Base-by-base conservation (phyloP, 139 green algal species). In the Chlorella sp. region DNA sequence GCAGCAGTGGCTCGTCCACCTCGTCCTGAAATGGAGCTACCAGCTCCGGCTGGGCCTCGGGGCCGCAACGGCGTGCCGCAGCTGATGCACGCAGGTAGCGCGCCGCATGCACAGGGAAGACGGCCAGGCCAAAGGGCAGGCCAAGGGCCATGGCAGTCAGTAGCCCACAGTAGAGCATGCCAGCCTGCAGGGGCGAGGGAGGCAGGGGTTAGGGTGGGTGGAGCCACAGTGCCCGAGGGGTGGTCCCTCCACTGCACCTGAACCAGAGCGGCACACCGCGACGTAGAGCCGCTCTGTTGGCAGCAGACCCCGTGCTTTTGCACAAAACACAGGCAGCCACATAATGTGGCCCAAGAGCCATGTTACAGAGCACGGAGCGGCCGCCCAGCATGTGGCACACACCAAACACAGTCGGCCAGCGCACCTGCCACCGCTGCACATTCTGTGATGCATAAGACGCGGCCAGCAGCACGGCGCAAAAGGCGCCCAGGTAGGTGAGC, bases 401-500 rank as follows among this genome's bases (percentile, higher is more conserved):
- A 51, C 44, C 44, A 6, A 9, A 16, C 44, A 51, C 26, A 36
- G 20, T 4, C 26, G 7, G 30, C n/a, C 25, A 20, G 64, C 74
- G 28, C 74, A 81, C 74, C 74, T 81, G 68, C 74, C 74, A 81
- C 47, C 57, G 51, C 51, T 70, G n/a, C 36, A 56, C 76, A 25
- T 41, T n/a, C 21, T 82, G 51, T 16, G 76, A 30, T 38, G 2
- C 16, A 38, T 72, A 70, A 0, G 56, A 72, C 0, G 36, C 51
- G 32, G 32, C 76, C 76, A 82, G 76, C 36, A 82, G 26, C 18
- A 17, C 25, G n/a, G 36, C 81, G 6, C 41, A 80, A n/a, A 86
- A 81, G 73, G 39, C 67, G 28, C 81, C 81, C 12, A 86, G 28
- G 60, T 41, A 86, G 18, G 68, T 51, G 38, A 86, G 73, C 4